Conservation (phyloP, 768 basidiomycete genomes). For the Cystofilobasidium ferigula region DNA sequence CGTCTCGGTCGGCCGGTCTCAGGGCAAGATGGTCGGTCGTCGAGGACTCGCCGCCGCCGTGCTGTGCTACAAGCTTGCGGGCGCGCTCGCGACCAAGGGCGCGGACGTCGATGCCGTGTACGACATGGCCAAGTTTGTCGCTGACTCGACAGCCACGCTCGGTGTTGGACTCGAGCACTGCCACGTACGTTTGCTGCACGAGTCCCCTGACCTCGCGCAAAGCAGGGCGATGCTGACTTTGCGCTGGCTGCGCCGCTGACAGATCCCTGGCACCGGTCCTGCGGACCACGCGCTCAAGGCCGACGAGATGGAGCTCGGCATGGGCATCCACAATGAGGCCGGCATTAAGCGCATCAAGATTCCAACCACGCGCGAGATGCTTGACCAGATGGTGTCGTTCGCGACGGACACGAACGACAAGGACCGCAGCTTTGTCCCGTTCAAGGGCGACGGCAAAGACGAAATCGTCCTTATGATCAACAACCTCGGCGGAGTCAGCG, state of each 20-base stretch:
- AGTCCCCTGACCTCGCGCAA: not conserved
- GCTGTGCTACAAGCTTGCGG: not conserved
- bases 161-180: conserved; percentile 38
- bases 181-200: conserved; percentile 31
- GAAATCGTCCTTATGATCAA: conserved; percentile 41
- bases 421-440: conserved; percentile 40
- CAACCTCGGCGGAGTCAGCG: conserved; percentile 37
- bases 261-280: conserved; percentile 39
- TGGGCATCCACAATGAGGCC: conserved; percentile 43
- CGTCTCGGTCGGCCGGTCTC: conserved; percentile 39
- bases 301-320: conserved; percentile 38
- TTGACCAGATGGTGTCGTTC: conserved; percentile 37
- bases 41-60: conserved; percentile 26
- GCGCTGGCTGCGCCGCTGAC: not conserved
- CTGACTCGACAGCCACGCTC: not conserved
- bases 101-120: conserved; percentile 37
- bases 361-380: conserved; percentile 32
- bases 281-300: conserved; percentile 36
- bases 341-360: conserved; percentile 38
- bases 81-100: conserved; percentile 37
- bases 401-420: conserved; percentile 38
- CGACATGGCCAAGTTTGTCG: conserved; percentile 33
- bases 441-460: conserved; percentile 36
- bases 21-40: conserved; percentile 41
- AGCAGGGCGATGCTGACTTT: not conserved